Base-by-base conservation (phyloP, 805 yeast species). In the Suhomyces tanzawaensis region DNA sequence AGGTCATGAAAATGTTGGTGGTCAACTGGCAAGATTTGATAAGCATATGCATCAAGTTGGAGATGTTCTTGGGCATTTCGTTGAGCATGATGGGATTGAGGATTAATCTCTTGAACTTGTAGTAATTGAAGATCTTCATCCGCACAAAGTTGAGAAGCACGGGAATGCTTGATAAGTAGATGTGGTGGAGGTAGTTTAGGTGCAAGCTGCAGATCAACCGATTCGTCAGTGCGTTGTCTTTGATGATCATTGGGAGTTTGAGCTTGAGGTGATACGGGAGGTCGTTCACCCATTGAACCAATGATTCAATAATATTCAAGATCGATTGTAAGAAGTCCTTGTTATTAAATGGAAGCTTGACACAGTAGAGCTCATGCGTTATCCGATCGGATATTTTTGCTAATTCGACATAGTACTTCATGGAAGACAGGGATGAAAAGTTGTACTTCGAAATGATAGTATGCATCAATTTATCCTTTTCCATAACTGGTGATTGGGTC, bases 171-270 rank as follows among this genome's bases (percentile, higher is more conserved):
- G 58, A 46, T 19, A 59, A 39, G 31, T 57, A 52, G 3, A 59
- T 50, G 32, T 55, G 59, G 41, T 59, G 64, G 4, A 57, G 41
- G 34, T 58, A 57, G 30, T 59, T 59, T 40, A 57, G 51, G 34
- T 59, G 62, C 22, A 59, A 36, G 13, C 60, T 49, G 23, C 51
- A 54, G 3, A 55, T 42, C 19, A 53, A 42, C 13, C 64, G 36
- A 22, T 49, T 46, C 7, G 8, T n/a, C 17, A 39, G 40, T 33
- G 12, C 42, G 18, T 16, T 37, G 14, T 29, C 34, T 19, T 27
- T 33, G 39, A 19, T 34, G 12, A 33, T 25, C 14, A 40, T 22
- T 4, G 54, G 48, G 3, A 51, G 34, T 28, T 43, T 40, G 7
- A 59, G 34, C 29, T 37, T 41, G 11, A 59, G 41, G 24, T 42